These are phyloP conservation scores for Tuber aestivum DNA, from an alignment of 495 filamentous ascomycete species.

Conservation along the genomic window DNA sequence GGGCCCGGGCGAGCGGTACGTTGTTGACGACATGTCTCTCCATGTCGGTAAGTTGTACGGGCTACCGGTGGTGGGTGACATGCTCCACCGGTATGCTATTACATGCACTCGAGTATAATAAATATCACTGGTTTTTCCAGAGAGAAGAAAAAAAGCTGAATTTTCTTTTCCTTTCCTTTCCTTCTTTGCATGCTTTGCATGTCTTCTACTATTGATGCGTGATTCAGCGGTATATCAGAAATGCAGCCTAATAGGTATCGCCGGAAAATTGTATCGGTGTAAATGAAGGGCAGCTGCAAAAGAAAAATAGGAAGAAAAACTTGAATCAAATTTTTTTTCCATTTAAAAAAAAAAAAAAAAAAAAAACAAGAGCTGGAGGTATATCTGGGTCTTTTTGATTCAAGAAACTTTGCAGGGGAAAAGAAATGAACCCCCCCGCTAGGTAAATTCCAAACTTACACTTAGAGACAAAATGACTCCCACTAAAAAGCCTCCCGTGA, in stretches of 20 bases:
- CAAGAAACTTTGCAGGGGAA: slow-evolving; percentile 1
- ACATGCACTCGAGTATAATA: too few relatives aligned
- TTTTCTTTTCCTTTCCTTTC: neutral
- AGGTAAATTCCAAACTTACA: neutral
- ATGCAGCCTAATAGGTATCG: neutral
- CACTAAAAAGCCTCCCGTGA: neutral
- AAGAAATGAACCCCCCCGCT: neutral
- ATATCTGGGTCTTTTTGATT: neutral
- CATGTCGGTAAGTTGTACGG: neutral
- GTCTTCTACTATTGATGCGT: neutral
- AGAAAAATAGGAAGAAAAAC: neutral
- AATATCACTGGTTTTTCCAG: neutral
- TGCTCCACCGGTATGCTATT: neutral
- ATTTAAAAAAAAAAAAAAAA: too few relatives aligned
- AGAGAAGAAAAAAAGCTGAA: neutral
- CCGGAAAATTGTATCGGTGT: slow-evolving; percentile 3
- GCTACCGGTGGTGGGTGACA: neutral
- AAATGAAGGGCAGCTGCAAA: neutral
- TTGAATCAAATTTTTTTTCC: neutral
- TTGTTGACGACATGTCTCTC: neutral
- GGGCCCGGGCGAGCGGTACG: neutral
- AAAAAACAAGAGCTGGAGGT: neutral
- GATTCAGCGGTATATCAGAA: neutral
- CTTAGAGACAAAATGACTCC: neutral
- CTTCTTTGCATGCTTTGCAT: neutral